Conservation (phyloP, 164 flowering plant species). For the Aristolochia fimbriata region DNA sequence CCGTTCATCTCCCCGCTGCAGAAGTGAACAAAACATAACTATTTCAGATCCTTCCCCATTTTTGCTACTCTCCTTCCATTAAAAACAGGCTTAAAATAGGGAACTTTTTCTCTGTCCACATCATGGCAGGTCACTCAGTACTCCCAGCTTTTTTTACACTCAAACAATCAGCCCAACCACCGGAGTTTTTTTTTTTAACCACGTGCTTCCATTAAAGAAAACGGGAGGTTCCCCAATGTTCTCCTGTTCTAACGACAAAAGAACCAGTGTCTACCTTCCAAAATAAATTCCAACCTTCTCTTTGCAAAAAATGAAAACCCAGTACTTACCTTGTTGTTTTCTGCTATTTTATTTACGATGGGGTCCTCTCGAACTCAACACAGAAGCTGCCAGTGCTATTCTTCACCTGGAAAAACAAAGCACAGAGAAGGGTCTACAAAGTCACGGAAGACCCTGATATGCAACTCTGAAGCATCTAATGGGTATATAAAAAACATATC, state of each 20-base stretch:
- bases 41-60: not conserved
- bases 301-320: too few species aligned
- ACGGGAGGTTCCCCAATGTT: not conserved
- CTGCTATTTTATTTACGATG: too few species aligned
- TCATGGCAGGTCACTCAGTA: not conserved
- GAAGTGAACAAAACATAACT: too few species aligned
- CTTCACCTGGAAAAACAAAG: too few species aligned
- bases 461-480: not conserved
- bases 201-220: not conserved
- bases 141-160: not conserved
- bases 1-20: too few species aligned
- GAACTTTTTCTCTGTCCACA: not conserved
- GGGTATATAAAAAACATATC: not conserved
- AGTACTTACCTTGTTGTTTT: too few species aligned
- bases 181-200: not conserved
- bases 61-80: not conserved
- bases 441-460: too few species aligned
- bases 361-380: too few species aligned
- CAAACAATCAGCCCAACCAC: not conserved
- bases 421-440: too few species aligned
- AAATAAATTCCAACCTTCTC: not conserved
- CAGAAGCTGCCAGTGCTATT: too few species aligned
- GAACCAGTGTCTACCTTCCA: not conserved
- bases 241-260: slow-evolving; percentile 3
- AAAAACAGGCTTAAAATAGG: not conserved